Evolutionary conservation across 2,329 filamentous ascomycete genomes (phyloP).

Genomic region (Monosporascus cannonballus): DNA sequence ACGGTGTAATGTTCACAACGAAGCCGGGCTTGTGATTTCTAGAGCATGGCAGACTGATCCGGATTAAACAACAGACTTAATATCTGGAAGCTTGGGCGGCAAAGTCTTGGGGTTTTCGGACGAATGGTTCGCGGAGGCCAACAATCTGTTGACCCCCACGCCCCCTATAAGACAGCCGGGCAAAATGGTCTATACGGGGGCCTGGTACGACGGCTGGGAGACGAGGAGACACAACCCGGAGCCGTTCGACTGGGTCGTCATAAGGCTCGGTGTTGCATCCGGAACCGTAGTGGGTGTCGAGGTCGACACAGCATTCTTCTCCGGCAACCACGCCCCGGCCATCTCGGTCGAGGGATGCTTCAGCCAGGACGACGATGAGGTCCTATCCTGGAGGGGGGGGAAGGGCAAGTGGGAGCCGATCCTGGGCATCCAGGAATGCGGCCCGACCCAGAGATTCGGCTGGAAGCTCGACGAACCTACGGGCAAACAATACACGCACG

Average conservation of each 20-base stretch:
- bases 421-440: constrained; percentile 63
- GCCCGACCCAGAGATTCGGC: constrained; percentile 65
- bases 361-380: constrained; percentile 55
- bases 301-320: constrained; percentile 77
- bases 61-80: constrained; percentile 40
- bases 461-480: constrained; percentile 60
- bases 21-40: neutral
- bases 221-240: constrained; percentile 59
- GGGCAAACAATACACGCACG: constrained; percentile 68
- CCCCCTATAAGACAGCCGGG: constrained; percentile 57
- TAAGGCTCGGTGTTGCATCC: constrained; percentile 62
- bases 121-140: constrained; percentile 62
- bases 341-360: constrained; percentile 75
- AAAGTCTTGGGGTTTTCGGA: constrained; percentile 61
- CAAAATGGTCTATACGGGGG: constrained; percentile 63
- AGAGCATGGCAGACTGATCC: neutral
- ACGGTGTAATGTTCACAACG: neutral
- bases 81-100: constrained; percentile 55
- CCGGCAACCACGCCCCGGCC: constrained; percentile 74
- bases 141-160: constrained; percentile 58
- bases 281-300: constrained; percentile 70
- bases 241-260: constrained; percentile 61
- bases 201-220: constrained; percentile 69
- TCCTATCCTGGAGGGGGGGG: constrained; percentile 53
- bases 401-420: constrained; percentile 67